Percentiles rank a stretch among this genome's conserved stretches.
Conservation (phyloP, 306 rosid genomes). For the Corylus heterophylla region DNA sequence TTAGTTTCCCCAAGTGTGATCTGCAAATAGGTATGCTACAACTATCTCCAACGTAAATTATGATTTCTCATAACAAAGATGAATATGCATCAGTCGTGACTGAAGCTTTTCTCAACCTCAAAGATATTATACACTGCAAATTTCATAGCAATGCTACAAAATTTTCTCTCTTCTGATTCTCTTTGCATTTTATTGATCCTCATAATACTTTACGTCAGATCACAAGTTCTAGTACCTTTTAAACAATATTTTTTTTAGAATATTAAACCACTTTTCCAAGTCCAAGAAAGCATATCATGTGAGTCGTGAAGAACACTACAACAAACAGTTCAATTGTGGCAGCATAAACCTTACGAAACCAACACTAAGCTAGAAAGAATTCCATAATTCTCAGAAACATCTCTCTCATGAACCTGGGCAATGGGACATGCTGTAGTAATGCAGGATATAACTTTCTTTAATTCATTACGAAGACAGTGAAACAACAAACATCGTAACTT, state of each 20-base stretch:
- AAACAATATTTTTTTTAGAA: too few relatives aligned
- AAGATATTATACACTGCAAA: background rate
- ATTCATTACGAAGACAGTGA: background rate
- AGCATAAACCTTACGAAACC: background rate
- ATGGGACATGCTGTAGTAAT: background rate
- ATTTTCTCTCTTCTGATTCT: background rate
- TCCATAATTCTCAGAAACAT: background rate
- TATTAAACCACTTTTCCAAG: background rate
- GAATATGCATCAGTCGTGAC: background rate
- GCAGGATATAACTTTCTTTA: background rate
- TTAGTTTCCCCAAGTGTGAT: slow-evolving; percentile 6
- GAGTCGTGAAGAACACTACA: background rate
- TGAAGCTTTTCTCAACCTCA: background rate
- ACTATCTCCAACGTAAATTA: background rate
- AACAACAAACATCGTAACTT: background rate
- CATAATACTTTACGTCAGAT: background rate
- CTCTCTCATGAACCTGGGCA: background rate
- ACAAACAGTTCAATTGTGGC: background rate
- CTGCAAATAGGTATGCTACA: background rate
- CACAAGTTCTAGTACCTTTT: background rate
- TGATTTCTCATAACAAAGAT: background rate
- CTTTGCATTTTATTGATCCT: background rate
- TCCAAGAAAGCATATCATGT: background rate
- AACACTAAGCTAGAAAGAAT: background rate
- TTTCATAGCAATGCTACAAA: background rate